A percentile compares a stretch with the other conserved stretches of the same genome.
Evolutionary conservation across 768 basidiomycete genomes (phyloP).

Genomic region (Clathrus columnatus): DNA sequence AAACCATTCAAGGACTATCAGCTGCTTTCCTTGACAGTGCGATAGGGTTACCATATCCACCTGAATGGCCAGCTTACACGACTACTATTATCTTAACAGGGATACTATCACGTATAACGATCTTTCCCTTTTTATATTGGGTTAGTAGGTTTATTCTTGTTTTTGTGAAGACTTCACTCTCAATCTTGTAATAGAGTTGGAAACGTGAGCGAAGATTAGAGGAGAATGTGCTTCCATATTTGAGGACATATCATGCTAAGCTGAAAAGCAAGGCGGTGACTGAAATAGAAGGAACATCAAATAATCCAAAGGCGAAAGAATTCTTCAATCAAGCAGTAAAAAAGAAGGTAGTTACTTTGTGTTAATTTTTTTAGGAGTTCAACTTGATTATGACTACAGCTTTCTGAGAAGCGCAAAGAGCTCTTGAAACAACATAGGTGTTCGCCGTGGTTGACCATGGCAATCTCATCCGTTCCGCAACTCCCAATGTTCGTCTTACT

Average conservation of each 20-base stretch:
- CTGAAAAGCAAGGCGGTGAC: conserved; percentile 9
- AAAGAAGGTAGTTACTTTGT: conserved; percentile 1
- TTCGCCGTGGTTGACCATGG: conserved; percentile 46
- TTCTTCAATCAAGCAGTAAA: neutral
- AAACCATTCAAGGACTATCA: conserved; percentile 25
- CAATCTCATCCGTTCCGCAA: conserved; percentile 55
- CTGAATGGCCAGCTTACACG: conserved; percentile 61
- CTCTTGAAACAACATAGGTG: conserved; percentile 55
- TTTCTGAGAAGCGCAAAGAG: conserved; percentile 46
- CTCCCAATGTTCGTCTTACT: conserved; percentile 66
- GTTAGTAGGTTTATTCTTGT: conserved; percentile 30
- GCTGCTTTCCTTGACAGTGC: conserved; percentile 73
- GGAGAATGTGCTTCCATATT: conserved; percentile 24
- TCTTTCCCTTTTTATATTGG: conserved; percentile 70
- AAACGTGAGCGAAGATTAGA: conserved; percentile 51
- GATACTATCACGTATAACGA: conserved; percentile 44
- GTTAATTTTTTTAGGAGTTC: no score
- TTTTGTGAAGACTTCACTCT: neutral
- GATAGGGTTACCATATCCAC: conserved; percentile 61
- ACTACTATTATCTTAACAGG: conserved; percentile 67
- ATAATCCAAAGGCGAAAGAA: conserved; percentile 3
- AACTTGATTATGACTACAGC: conserved; percentile 28
- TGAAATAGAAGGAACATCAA: neutral
- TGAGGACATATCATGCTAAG: neutral
- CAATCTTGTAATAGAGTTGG: conserved; percentile 41